Percentiles rank a stretch among this genome's conserved stretches.
Conservation (phyloP, 805 yeast genomes). For the Nakazawaea ishiwadae region DNA sequence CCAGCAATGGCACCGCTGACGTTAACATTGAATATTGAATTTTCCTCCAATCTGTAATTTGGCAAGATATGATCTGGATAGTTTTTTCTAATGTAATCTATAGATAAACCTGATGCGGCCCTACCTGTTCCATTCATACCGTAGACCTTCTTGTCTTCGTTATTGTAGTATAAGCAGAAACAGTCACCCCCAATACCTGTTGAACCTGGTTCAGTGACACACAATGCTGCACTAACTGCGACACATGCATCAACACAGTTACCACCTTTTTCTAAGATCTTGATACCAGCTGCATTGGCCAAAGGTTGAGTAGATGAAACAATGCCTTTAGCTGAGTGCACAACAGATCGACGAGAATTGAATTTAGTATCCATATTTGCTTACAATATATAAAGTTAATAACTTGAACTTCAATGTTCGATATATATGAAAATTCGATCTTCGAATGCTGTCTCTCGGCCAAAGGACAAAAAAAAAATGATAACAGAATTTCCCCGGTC, state of each 20-base stretch:
- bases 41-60: constrained; percentile 40
- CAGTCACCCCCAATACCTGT: constrained; percentile 70
- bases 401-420: too few relatives aligned
- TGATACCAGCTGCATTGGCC: constrained; percentile 70
- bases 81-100: constrained; percentile 41
- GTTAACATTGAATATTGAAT: constrained; percentile 55
- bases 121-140: constrained; percentile 80
- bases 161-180: constrained; percentile 56
- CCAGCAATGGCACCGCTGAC: constrained; percentile 83
- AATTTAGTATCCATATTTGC: constrained; percentile 24
- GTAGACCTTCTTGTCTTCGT: constrained; percentile 41
- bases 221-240: constrained; percentile 52
- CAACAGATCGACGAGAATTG: constrained; percentile 65
- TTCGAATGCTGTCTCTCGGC: too few relatives aligned
- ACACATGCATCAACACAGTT: constrained; percentile 65
- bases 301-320: constrained; percentile 74
- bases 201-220: constrained; percentile 54
- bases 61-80: constrained; percentile 37
- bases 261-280: constrained; percentile 65
- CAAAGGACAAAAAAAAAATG: too few relatives aligned
- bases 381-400: too few relatives aligned
- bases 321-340: constrained; percentile 67
- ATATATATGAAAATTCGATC: too few relatives aligned
- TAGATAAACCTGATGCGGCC: constrained; percentile 45
- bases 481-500: too few relatives aligned